Percentiles rank a stretch among this genome's conserved stretches.
phyloP scores from a whole-genome alignment of 2,329 filamentous ascomycete genomes.

The Geoglossum cookeanum region DNA sequence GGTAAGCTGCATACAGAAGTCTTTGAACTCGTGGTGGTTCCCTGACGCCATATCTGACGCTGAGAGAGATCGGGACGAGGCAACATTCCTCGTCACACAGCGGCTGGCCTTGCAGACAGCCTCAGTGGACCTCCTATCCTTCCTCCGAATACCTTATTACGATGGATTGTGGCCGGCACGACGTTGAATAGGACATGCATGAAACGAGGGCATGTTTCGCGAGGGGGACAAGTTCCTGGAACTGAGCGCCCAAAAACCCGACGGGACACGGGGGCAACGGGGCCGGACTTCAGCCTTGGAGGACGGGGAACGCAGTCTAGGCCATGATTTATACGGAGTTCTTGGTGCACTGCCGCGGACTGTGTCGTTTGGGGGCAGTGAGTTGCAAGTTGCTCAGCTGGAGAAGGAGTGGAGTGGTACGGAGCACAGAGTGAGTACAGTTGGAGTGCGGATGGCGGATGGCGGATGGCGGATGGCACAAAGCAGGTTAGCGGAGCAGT shows the following conservation, averaged over 20 bases:
- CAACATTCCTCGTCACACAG: neutral
- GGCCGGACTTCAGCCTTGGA: neutral
- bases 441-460: too few relatives aligned
- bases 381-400: too few relatives aligned
- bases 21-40: neutral
- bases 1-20: neutral
- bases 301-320: neutral
- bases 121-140: neutral
- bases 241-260: neutral
- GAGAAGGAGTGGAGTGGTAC: too few relatives aligned
- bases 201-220: neutral
- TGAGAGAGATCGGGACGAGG: neutral
- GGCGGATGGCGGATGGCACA: too few relatives aligned
- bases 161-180: neutral
- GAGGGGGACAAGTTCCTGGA: neutral
- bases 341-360: neutral
- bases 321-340: neutral
- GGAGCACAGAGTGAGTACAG: too few relatives aligned
- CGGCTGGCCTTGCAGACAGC: neutral
- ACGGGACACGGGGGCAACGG: neutral
- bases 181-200: neutral
- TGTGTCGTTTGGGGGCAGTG: too few relatives aligned
- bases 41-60: conserved; percentile 1
- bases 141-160: neutral
- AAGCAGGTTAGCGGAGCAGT: too few relatives aligned